Percentiles rank a stretch among this genome's conserved stretches.
Evolutionary conservation across 495 filamentous ascomycete species (phyloP).

Genomic region (Tirmania nivea): DNA sequence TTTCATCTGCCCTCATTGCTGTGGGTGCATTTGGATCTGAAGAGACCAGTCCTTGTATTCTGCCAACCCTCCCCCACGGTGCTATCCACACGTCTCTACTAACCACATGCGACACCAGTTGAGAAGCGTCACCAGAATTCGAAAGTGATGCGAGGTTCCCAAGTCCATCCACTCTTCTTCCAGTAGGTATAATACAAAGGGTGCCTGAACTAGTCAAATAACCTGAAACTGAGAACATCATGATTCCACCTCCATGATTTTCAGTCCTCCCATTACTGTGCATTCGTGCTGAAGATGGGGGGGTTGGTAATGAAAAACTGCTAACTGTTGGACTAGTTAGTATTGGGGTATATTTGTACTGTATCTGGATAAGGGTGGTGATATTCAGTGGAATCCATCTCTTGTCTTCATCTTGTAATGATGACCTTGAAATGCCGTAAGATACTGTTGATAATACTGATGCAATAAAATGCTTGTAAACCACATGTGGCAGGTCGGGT

Average conservation of each 20-base stretch:
- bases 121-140: slow-evolving; percentile 1
- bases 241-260: not conserved
- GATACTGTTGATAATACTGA: not conserved
- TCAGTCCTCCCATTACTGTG: not conserved
- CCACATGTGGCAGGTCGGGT: not conserved
- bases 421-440: not conserved
- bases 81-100: slow-evolving; percentile 18
- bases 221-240: slow-evolving; percentile 7
- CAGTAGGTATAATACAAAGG: slow-evolving; percentile 9
- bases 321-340: not conserved
- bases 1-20: slow-evolving; percentile 3
- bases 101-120: not conserved
- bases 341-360: not conserved
- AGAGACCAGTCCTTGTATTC: slow-evolving; percentile 10
- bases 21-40: slow-evolving; percentile 1
- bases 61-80: slow-evolving; percentile 19
- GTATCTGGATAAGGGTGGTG: slow-evolving; percentile 9
- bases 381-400: slow-evolving; percentile 16
- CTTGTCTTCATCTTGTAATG: not conserved
- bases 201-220: slow-evolving; percentile 16
- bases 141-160: slow-evolving; percentile 5
- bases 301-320: not conserved
- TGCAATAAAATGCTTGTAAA: not conserved
- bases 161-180: not conserved
- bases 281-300: not conserved